phyloP scores from a whole-genome alignment of 2,329 filamentous ascomycete genomes.

The Macrophomina pseudophaseolina region DNA sequence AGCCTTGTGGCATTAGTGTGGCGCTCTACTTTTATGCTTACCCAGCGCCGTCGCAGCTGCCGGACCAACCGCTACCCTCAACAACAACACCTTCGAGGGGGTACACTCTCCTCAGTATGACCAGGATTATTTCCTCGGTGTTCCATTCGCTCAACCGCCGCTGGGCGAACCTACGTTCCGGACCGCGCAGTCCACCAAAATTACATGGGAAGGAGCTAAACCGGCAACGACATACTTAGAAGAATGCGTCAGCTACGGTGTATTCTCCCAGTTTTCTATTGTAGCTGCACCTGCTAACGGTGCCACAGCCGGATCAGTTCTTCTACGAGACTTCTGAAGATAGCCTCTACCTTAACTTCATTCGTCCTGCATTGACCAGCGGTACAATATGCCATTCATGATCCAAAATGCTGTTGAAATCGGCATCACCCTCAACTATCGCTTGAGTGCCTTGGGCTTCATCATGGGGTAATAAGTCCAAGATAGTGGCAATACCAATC shows the following conservation, averaged over 20 bases:
- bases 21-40: background rate
- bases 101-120: constrained; percentile 46
- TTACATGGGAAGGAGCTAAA: constrained; percentile 46
- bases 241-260: constrained; percentile 49
- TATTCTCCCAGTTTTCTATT: background rate
- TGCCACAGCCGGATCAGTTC: constrained; percentile 28
- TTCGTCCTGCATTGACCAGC: constrained; percentile 58
- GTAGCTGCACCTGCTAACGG: background rate
- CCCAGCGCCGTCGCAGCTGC: background rate
- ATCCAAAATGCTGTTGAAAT: constrained; percentile 53
- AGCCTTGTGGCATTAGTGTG: constrained; percentile 1
- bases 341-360: constrained; percentile 66
- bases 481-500: constrained; percentile 58
- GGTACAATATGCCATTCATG: constrained; percentile 68
- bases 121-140: constrained; percentile 55
- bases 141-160: constrained; percentile 64
- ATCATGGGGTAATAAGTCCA: constrained; percentile 60
- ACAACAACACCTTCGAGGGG: constrained; percentile 51
- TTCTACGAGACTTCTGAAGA: constrained; percentile 53
- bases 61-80: constrained; percentile 42
- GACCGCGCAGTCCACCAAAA: constrained; percentile 55
- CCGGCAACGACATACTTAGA: constrained; percentile 49
- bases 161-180: constrained; percentile 59
- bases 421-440: constrained; percentile 46
- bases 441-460: constrained; percentile 73